These are phyloP conservation scores for Adiantum capillusveneris DNA, from an alignment of 75 land plant genomes.

Conservation along the genomic window DNA sequence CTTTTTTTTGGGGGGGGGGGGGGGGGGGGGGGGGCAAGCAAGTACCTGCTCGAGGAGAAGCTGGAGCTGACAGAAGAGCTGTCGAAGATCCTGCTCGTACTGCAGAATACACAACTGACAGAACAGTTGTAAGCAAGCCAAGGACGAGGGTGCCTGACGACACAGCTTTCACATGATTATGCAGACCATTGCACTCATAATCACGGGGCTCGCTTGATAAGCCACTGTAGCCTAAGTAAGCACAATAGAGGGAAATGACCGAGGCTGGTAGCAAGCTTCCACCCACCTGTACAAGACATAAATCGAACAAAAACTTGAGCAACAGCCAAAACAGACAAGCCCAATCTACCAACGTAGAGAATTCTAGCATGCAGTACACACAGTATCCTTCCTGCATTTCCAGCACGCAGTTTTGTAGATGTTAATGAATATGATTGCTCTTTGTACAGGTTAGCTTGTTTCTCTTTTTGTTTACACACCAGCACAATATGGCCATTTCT, in stretches of 20 bases:
- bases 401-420: too few relatives aligned
- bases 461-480: too few relatives aligned
- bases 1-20: too few relatives aligned
- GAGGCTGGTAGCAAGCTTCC: conserved; percentile 97
- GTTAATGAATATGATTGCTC: too few relatives aligned
- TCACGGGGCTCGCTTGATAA: conserved; percentile 95
- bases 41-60: conserved; percentile 84
- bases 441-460: too few relatives aligned
- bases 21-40: too few relatives aligned
- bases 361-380: too few relatives aligned
- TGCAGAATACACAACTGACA: conserved; percentile 95
- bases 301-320: too few relatives aligned
- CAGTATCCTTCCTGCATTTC: too few relatives aligned
- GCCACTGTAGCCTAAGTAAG: conserved; percentile 90
- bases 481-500: too few relatives aligned
- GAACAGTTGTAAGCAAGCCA: conserved; percentile 90
- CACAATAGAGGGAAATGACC: conserved; percentile 80
- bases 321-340: too few relatives aligned
- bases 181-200: conserved; percentile 92
- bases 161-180: conserved; percentile 81
- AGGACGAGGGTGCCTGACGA: conserved; percentile 80
- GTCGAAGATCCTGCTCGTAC: conserved; percentile 99
- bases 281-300: conserved; percentile 42
- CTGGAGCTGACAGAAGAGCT: conserved; percentile 82
- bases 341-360: too few relatives aligned